Base-by-base conservation (phyloP, 768 basidiomycete genomes). In the Boletellus ananas region DNA sequence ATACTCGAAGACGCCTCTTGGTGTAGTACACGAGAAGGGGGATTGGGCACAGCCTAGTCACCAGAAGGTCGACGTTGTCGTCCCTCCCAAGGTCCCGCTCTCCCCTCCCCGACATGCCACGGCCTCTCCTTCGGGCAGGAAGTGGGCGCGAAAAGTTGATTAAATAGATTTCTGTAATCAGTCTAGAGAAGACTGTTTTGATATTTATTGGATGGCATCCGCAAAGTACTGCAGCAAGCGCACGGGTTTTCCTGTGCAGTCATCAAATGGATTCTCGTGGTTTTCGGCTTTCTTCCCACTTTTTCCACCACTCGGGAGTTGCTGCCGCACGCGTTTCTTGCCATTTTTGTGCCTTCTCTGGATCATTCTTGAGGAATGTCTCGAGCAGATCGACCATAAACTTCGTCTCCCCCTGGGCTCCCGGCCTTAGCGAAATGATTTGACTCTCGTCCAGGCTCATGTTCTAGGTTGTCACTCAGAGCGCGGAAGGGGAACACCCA, bases 101-200 rank as follows among this genome's bases (percentile, higher is more conserved):
- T 61, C 71, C n/a, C 73, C 76, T 21, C 71, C 80, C 27, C 72
- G 69, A 3, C 62, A 69, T 47, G 56, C 62, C 36, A 64, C 68
- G 4, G 60, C 80, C 11, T 77, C 74, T 11, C 76, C 79, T 23
- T 70, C 76, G 6, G 78, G 79, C 8, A 79, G 82, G 62, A 84
- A 79, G 68, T 88, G 85, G 85, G 75, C 85, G 31, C 72, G 86
- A 60, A 88, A 88, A 70, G 76, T 88, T 34, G 85, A 88, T 69
- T 87, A 68, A 50, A 70, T 66, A 59, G 55, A 47, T 50, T 44
- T 18, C 43, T 54, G 56, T 58, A 56, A 43, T 52, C 37, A 8
- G 36, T 61, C 52, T 51, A 17, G 41, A 33, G 54, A 38, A 21
- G 43, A 37, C 25, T 41, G 40, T 55, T n/a, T n/a, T 43, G 34